Evolutionary conservation across 1,284 basidiomycete species (phyloP).

Genomic region (Porodaedalea pini): DNA sequence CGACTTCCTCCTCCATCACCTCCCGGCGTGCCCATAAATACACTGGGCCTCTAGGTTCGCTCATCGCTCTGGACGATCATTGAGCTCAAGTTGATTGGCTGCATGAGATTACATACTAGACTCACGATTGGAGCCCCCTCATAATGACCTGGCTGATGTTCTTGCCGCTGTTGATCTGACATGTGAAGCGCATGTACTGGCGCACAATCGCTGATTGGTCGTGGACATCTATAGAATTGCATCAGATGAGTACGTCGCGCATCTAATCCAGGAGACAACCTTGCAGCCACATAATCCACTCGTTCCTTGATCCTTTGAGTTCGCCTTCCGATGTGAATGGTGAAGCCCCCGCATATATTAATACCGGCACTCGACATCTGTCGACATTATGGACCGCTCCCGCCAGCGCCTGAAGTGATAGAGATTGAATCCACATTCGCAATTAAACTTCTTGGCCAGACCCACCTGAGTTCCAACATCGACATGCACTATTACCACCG

Average conservation of each 20-base stretch:
- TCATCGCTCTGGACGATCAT: constrained; percentile 45
- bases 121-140: constrained; percentile 60
- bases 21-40: constrained; percentile 73
- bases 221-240: constrained; percentile 47
- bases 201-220: constrained; percentile 66
- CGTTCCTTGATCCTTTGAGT: constrained; percentile 60
- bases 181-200: constrained; percentile 67
- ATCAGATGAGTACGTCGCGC: neutral
- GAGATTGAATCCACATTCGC: neutral
- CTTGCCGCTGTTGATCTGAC: constrained; percentile 53
- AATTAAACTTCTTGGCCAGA: neutral
- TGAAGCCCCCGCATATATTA: constrained; percentile 69
- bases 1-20: constrained; percentile 61
- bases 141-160: constrained; percentile 48
- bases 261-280: constrained; percentile 33
- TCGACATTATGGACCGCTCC: constrained; percentile 73
- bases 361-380: constrained; percentile 54
- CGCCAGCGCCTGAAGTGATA: constrained; percentile 48
- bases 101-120: neutral
- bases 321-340: constrained; percentile 55
- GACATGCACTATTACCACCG: constrained; percentile 69
- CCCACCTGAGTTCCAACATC: constrained; percentile 68
- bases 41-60: constrained; percentile 65
- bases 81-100: neutral
- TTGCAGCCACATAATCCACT: constrained; percentile 72